Percentiles rank a stretch among this genome's conserved stretches.
Evolutionary conservation across 257 asterid genomes (phyloP).

Genomic region (Parsonsia alboflavescens): DNA sequence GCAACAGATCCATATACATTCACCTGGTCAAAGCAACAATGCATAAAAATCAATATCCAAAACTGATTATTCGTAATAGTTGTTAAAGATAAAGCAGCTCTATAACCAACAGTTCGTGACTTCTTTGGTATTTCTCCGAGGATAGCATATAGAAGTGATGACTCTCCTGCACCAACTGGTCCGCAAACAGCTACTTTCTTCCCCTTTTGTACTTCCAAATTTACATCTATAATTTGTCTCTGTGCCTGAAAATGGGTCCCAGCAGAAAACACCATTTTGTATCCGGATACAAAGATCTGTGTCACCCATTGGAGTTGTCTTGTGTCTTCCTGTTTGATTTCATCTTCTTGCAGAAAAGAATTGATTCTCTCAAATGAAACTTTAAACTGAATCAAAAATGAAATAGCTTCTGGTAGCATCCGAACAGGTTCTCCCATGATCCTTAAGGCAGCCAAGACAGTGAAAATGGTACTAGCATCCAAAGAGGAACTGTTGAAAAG

Average conservation of each 20-base stretch:
- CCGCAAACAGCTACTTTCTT: conserved; percentile 72
- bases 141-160: conserved; percentile 59
- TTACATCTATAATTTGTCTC: conserved; percentile 30
- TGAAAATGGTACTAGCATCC: conserved; percentile 60
- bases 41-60: neutral
- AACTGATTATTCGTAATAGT: neutral
- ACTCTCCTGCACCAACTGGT: conserved; percentile 72
- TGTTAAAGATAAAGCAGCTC: neutral
- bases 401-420: conserved; percentile 54
- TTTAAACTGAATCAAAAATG: conserved; percentile 56
- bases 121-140: conserved; percentile 62
- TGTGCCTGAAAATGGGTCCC: conserved; percentile 42
- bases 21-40: conserved; percentile 35
- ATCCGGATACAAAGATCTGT: conserved; percentile 26
- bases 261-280: conserved; percentile 45
- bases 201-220: conserved; percentile 36
- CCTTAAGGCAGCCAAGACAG: conserved; percentile 60
- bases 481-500: conserved; percentile 47
- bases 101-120: conserved; percentile 55
- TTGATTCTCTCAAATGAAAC: conserved; percentile 66
- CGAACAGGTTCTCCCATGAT: conserved; percentile 64
- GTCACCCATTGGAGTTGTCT: conserved; percentile 4
- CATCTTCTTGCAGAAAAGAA: conserved; percentile 58
- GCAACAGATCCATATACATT: conserved; percentile 56
- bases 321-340: conserved; percentile 34